These are phyloP conservation scores for Suhomyces yuchorum DNA, from an alignment of 1,139 yeast species.

Conservation along the genomic window DNA sequence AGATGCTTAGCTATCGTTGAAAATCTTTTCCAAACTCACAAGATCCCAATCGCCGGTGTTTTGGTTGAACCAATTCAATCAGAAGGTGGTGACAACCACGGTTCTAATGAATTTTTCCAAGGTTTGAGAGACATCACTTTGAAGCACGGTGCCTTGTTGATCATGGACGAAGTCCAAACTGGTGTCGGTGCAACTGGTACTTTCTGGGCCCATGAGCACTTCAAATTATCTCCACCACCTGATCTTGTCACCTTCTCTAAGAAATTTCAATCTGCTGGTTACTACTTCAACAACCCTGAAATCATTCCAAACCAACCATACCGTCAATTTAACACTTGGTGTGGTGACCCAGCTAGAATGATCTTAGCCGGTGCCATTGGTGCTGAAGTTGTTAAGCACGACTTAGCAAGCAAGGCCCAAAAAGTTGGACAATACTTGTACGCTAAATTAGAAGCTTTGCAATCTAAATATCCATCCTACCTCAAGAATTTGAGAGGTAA, in stretches of 20 bases:
- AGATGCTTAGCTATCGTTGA: constrained; percentile 66
- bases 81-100: constrained; percentile 89
- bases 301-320: constrained; percentile 70
- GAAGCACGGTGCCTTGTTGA: constrained; percentile 67
- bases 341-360: constrained; percentile 84
- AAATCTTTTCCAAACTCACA: constrained; percentile 56
- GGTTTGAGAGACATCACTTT: constrained; percentile 71
- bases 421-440: constrained; percentile 67
- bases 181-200: constrained; percentile 87
- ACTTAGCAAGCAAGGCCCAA: constrained; percentile 56
- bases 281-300: constrained; percentile 71
- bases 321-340: constrained; percentile 91
- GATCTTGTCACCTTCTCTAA: constrained; percentile 84
- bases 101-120: constrained; percentile 73
- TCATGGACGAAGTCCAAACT: constrained; percentile 84
- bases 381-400: constrained; percentile 60
- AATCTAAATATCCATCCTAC: constrained; percentile 52
- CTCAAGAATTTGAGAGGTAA: constrained; percentile 70
- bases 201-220: constrained; percentile 87
- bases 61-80: constrained; percentile 82
- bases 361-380: constrained; percentile 71
- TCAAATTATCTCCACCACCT: constrained; percentile 69
- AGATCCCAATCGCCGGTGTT: constrained; percentile 71
- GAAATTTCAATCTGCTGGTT: constrained; percentile 86
- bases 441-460: constrained; percentile 51